These are phyloP conservation scores for Gossypium schwendimanii DNA, from an alignment of 441 rosid genomes.

Conservation along the genomic window DNA sequence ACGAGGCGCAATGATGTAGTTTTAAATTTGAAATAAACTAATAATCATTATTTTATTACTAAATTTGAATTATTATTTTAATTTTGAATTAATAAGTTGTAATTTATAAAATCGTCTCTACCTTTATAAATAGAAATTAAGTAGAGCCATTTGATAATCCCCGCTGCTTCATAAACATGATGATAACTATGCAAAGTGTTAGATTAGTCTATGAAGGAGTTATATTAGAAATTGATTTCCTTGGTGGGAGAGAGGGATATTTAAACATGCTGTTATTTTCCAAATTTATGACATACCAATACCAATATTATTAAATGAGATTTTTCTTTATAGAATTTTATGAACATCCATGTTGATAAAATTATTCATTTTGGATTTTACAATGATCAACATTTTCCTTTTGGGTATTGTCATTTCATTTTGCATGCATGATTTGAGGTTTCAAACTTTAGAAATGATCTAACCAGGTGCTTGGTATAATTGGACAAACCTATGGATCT, in stretches of 20 bases:
- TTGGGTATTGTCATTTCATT: slow-evolving; percentile 1
- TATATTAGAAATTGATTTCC: not conserved
- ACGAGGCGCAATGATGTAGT: too few species aligned
- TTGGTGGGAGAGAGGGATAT: not conserved
- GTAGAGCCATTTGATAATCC: too few species aligned
- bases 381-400: not conserved
- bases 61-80: too few species aligned
- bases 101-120: too few species aligned
- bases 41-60: too few species aligned
- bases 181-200: not conserved
- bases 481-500: not conserved
- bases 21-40: too few species aligned
- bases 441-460: not conserved
- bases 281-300: not conserved
- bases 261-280: not conserved
- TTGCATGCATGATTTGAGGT: not conserved
- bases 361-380: not conserved
- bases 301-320: not conserved
- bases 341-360: not conserved
- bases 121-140: too few species aligned
- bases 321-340: not conserved
- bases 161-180: too few species aligned
- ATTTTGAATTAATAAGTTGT: too few species aligned
- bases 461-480: not conserved
- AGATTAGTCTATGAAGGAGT: not conserved